A percentile compares a stretch with the other conserved stretches of the same genome.
These are phyloP conservation scores for Coprinopsis cinerea DNA, from an alignment of 768 basidiomycete species.

Conservation along the genomic window DNA sequence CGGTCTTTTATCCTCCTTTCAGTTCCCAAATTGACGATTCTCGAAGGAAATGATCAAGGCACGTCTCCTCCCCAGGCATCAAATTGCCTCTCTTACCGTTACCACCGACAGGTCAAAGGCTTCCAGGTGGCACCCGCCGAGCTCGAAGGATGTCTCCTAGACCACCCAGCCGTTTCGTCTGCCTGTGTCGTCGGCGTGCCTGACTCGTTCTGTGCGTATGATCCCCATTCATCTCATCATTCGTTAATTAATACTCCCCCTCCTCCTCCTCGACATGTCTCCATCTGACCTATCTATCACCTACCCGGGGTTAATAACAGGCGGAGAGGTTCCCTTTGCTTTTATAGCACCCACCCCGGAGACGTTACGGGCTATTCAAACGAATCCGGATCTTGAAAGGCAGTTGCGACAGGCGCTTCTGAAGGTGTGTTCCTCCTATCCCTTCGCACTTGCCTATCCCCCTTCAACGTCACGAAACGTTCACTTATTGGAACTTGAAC, in stretches of 20 bases:
- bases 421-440: background rate
- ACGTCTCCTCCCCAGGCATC: background rate
- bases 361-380: background rate
- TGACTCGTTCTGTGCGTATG: conserved; percentile 52
- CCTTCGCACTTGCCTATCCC: background rate
- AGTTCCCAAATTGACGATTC: background rate
- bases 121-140: conserved; percentile 75
- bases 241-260: background rate
- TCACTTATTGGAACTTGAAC: background rate
- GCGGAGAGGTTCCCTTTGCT: conserved; percentile 66
- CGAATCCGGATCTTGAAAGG: background rate
- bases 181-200: conserved; percentile 62
- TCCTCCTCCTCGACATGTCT: background rate
- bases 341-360: conserved; percentile 45
- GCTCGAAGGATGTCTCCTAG: conserved; percentile 59
- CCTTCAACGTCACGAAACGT: background rate
- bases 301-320: no score
- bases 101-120: conserved; percentile 44
- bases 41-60: conserved; percentile 43
- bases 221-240: background rate
- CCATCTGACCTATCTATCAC: background rate
- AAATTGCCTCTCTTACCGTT: conserved; percentile 26
- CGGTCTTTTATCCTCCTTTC: background rate
- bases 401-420: background rate
- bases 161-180: conserved; percentile 52